phyloP scores from a whole-genome alignment of 345 rosid genomes.

The Eucalyptus virginea region DNA sequence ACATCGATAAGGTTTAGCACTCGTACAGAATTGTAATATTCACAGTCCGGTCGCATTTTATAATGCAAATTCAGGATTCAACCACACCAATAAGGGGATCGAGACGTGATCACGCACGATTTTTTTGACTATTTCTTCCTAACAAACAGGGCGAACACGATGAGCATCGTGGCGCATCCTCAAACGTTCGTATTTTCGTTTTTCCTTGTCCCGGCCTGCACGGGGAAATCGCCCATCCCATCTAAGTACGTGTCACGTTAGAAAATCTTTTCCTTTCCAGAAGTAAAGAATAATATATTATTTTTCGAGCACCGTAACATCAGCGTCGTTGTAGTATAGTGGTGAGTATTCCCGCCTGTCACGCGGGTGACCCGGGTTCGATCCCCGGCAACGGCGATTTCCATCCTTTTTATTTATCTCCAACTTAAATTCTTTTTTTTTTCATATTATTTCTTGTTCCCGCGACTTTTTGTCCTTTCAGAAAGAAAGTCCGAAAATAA shows the following conservation, averaged over 20 bases:
- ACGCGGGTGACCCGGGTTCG: slow-evolving; percentile 98
- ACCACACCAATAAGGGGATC: background rate
- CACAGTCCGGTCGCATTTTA: background rate
- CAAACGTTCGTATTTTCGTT: background rate
- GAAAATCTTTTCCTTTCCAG: background rate
- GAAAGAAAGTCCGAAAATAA: background rate
- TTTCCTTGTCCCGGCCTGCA: background rate
- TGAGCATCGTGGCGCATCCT: background rate
- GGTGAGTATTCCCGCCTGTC: slow-evolving; percentile 97
- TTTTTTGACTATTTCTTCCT: background rate
- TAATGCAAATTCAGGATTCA: background rate
- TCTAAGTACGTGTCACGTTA: background rate
- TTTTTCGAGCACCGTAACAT: fast-evolving
- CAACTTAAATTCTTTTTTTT: background rate
- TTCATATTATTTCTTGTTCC: background rate
- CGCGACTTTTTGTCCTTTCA: background rate
- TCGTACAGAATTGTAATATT: background rate
- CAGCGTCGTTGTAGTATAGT: slow-evolving; percentile 80
- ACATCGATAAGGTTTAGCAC: background rate
- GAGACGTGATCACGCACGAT: background rate
- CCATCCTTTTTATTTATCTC: fast-evolving
- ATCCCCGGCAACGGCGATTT: slow-evolving; percentile 80
- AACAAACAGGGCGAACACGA: background rate
- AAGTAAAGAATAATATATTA: background rate
- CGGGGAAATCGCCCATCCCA: background rate